A percentile compares a stretch with the other conserved stretches of the same genome.
Evolutionary conservation across 2,329 filamentous ascomycete species (phyloP).

Genomic region (Chaetothyriales sp.): DNA sequence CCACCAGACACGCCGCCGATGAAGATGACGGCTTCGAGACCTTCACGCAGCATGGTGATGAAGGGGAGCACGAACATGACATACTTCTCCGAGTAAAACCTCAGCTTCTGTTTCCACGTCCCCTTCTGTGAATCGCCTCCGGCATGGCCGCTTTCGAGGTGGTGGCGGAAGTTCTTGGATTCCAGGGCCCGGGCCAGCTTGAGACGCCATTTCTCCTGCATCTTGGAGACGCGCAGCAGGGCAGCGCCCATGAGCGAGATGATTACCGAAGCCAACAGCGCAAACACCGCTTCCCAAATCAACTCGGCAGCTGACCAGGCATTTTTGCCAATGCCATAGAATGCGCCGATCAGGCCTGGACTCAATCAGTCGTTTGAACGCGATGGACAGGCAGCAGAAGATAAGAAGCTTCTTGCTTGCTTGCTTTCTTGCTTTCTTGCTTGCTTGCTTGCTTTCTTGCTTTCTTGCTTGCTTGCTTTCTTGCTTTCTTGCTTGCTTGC

Average conservation of each 20-base stretch:
- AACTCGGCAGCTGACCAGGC: conserved; percentile 54
- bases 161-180: conserved; percentile 24
- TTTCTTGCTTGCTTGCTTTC: too few relatives aligned
- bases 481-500: background rate
- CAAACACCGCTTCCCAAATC: conserved; percentile 69
- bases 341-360: conserved; percentile 49
- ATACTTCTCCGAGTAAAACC: conserved; percentile 53
- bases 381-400: too few relatives aligned
- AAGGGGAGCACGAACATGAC: conserved; percentile 78
- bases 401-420: too few relatives aligned
- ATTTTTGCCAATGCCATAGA: conserved; percentile 55
- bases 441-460: too few relatives aligned
- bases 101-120: conserved; percentile 28
- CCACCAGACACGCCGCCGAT: conserved; percentile 70
- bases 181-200: conserved; percentile 62
- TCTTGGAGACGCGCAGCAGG: conserved; percentile 64
- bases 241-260: conserved; percentile 70
- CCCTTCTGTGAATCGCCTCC: conserved; percentile 30
- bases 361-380: background rate
- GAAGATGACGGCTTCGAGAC: conserved; percentile 74
- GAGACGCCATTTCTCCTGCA: conserved; percentile 74
- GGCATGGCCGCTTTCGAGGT: background rate
- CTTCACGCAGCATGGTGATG: conserved; percentile 73
- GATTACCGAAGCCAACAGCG: conserved; percentile 58
- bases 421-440: too few relatives aligned